A percentile compares a stretch with the other conserved stretches of the same genome.
phyloP scores from a whole-genome alignment of 2,329 filamentous ascomycete species.

The Graphium sp. region DNA sequence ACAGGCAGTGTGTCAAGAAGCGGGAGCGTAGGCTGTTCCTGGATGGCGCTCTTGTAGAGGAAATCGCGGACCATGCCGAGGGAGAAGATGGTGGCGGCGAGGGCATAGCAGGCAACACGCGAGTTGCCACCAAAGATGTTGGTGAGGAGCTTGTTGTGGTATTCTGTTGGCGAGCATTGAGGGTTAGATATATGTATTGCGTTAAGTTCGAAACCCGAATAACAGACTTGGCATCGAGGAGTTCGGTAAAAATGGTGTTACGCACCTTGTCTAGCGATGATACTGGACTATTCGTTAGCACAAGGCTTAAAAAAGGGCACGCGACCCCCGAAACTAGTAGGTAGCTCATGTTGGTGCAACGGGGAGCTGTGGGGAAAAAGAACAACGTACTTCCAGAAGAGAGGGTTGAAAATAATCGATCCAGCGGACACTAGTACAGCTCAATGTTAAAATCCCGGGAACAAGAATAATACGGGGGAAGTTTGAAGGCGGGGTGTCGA shows the following conservation, averaged over 20 bases:
- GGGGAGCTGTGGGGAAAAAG: too few relatives aligned
- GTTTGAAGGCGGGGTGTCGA: too few relatives aligned
- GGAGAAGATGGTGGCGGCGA: constrained; percentile 79
- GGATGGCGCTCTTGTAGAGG: constrained; percentile 73
- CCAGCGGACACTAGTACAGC: constrained; percentile 54
- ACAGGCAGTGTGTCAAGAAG: constrained; percentile 43
- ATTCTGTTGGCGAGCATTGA: constrained; percentile 41
- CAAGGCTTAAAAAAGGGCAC: constrained; percentile 5
- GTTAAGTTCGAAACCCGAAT: too few relatives aligned
- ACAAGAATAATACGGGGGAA: too few relatives aligned
- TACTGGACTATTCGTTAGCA: constrained; percentile 34
- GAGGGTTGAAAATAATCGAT: constrained; percentile 84
- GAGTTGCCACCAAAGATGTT: constrained; percentile 68
- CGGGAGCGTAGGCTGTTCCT: constrained; percentile 58
- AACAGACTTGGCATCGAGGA: constrained; percentile 4
- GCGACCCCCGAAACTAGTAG: neutral
- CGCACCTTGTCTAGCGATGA: constrained; percentile 67
- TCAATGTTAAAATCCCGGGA: too few relatives aligned
- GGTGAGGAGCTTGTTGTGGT: constrained; percentile 77
- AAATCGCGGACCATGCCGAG: constrained; percentile 79
- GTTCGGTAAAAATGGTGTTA: constrained; percentile 4
- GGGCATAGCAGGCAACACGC: constrained; percentile 71
- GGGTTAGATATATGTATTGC: constrained; percentile 7
- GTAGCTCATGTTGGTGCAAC: too few relatives aligned
- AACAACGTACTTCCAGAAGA: constrained; percentile 91